These are phyloP conservation scores for Kluyveromyces lactis DNA, from an alignment of 805 yeast genomes.

Conservation along the genomic window DNA sequence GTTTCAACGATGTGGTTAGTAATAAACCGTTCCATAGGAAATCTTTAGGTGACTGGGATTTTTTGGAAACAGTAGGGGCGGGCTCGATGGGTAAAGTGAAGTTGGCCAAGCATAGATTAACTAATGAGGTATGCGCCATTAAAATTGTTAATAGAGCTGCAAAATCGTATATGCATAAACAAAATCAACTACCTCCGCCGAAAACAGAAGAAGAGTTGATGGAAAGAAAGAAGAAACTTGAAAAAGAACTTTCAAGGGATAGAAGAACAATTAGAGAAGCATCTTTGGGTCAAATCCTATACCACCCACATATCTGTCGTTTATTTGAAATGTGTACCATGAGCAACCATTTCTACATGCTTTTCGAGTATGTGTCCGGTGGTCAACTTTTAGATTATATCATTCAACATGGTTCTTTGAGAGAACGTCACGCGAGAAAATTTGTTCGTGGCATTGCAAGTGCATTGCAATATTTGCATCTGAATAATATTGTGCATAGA, in stretches of 20 bases:
- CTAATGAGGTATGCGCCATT: conserved; percentile 81
- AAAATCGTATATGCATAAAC: conserved; percentile 63
- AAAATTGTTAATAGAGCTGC: conserved; percentile 91
- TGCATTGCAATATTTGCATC: conserved; percentile 89
- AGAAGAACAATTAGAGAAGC: conserved; percentile 92
- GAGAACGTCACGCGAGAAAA: conserved; percentile 88
- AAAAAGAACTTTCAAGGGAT: conserved; percentile 83
- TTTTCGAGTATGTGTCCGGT: conserved; percentile 93
- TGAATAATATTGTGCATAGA: conserved; percentile 91
- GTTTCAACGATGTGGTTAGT: conserved; percentile 7
- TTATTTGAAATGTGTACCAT: conserved; percentile 89
- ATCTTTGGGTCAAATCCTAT: conserved; percentile 79
- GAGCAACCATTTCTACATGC: conserved; percentile 95
- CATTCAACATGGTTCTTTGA: conserved; percentile 89
- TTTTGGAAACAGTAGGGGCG: conserved; percentile 90
- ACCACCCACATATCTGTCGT: conserved; percentile 89
- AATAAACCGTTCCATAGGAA: conserved; percentile 59
- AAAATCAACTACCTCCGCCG: conserved; percentile 61
- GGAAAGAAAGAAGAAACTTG: conserved; percentile 60
- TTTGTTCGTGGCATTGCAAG: conserved; percentile 93
- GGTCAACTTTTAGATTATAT: conserved; percentile 97
- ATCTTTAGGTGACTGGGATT: conserved; percentile 95
- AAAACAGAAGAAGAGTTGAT: conserved; percentile 46
- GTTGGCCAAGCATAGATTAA: conserved; percentile 75
- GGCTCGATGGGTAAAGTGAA: conserved; percentile 99